A percentile compares a stretch with the other conserved stretches of the same genome.
Conservation (phyloP, 108 stramenopile genomes). For the Chaetoceros tenuissimus region DNA sequence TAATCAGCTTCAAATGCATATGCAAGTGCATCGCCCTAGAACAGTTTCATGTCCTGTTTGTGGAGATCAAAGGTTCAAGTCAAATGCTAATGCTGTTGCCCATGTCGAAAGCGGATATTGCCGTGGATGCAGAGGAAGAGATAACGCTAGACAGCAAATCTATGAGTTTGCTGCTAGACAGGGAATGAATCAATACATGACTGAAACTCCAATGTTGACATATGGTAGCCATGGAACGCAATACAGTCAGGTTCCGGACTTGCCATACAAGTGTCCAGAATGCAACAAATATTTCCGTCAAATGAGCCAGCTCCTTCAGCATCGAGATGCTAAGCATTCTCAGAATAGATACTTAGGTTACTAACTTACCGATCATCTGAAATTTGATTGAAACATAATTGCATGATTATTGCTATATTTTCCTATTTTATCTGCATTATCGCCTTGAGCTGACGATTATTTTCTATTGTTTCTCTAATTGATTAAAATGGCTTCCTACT, state of each 20-base stretch:
- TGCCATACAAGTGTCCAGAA: conserved; percentile 46
- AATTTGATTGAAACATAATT: too few relatives aligned
- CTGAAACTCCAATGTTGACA: conserved; percentile 29
- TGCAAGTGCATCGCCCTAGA: conserved; percentile 64
- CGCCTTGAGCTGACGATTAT: too few relatives aligned
- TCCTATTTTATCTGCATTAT: too few relatives aligned
- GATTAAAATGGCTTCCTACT: too few relatives aligned
- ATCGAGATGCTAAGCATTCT: conserved; percentile 63
- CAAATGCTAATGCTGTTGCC: conserved; percentile 64
- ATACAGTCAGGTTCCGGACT: conserved; percentile 32
- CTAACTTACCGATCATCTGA: too few relatives aligned
- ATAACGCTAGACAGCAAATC: conserved; percentile 55
- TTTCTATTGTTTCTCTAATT: too few relatives aligned
- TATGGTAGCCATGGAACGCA: conserved; percentile 22
- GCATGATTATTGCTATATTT: too few relatives aligned
- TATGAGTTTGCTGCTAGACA: conserved; percentile 33
- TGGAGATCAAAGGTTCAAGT: conserved; percentile 41
- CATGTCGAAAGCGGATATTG: conserved; percentile 69
- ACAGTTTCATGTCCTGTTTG: conserved; percentile 60
- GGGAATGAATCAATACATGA: conserved; percentile 37
- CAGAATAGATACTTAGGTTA: too few relatives aligned
- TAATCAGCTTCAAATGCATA: conserved; percentile 65
- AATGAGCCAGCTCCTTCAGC: conserved; percentile 62
- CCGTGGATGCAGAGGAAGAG: conserved; percentile 35
- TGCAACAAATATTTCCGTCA: conserved; percentile 48